These are phyloP conservation scores for Nitzschia sp. DNA, from an alignment of 108 stramenopile species.

Conservation along the genomic window DNA sequence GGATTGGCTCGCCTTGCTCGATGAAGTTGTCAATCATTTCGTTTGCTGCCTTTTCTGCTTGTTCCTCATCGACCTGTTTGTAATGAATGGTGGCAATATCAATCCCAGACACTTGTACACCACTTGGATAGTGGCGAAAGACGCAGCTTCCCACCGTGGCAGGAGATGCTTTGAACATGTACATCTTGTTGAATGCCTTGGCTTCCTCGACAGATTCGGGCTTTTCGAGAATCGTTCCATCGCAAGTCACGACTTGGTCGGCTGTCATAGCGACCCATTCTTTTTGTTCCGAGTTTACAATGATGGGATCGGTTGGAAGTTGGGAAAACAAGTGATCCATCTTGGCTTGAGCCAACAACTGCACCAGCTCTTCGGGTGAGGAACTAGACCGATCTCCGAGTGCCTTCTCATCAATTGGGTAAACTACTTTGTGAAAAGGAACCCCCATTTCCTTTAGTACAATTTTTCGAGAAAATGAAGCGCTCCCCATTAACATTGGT, in stretches of 20 bases:
- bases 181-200: constrained; percentile 53
- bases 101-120: constrained; percentile 67
- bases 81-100: constrained; percentile 71
- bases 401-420: constrained; percentile 76
- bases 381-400: constrained; percentile 56
- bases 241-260: constrained; percentile 82
- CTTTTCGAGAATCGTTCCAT: constrained; percentile 74
- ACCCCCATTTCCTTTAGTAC: constrained; percentile 82
- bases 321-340: constrained; percentile 61
- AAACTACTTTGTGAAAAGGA: constrained; percentile 54
- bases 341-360: constrained; percentile 70
- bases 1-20: constrained; percentile 57
- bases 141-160: constrained; percentile 76
- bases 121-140: constrained; percentile 63
- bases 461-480: constrained; percentile 79
- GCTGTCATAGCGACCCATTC: constrained; percentile 71
- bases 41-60: not conserved
- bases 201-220: constrained; percentile 68
- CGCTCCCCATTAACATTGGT: constrained; percentile 73
- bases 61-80: constrained; percentile 33
- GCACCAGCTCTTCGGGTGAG: constrained; percentile 51
- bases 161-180: constrained; percentile 51
- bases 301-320: constrained; percentile 40
- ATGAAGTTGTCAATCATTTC: constrained; percentile 64
- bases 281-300: constrained; percentile 6